These are phyloP conservation scores for Daldinia loculata DNA, from an alignment of 495 filamentous ascomycete species.

Conservation along the genomic window DNA sequence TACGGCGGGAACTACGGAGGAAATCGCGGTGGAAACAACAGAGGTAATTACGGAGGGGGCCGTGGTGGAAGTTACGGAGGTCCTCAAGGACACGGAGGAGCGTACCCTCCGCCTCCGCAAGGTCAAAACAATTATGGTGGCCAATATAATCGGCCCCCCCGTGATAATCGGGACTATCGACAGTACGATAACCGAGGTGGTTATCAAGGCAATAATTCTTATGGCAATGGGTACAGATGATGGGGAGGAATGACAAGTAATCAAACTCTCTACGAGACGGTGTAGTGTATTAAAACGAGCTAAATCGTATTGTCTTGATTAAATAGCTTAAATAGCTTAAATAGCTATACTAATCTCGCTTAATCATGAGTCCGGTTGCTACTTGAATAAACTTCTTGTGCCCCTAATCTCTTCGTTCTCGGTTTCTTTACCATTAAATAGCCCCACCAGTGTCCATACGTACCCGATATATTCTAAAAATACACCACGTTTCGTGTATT, in stretches of 20 bases:
- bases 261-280: not conserved
- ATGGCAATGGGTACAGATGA: constrained; percentile 10
- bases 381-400: not conserved
- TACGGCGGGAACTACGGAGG: constrained; percentile 37
- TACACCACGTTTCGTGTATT: no score
- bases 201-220: constrained; percentile 32
- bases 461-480: not conserved
- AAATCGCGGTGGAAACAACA: constrained; percentile 32
- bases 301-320: not conserved
- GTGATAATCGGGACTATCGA: constrained; percentile 35
- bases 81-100: constrained; percentile 30
- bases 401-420: not conserved
- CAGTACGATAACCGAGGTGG: constrained; percentile 36
- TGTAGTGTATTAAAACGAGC: not conserved
- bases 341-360: not conserved
- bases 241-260: not conserved
- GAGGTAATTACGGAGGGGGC: constrained; percentile 38
- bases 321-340: not conserved
- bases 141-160: constrained; percentile 34
- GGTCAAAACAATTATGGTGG: constrained; percentile 28
- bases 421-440: not conserved
- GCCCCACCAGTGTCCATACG: not conserved
- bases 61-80: constrained; percentile 28
- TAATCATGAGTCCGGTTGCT: not conserved
- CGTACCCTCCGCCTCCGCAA: constrained; percentile 22